phyloP scores from a whole-genome alignment of 2,329 filamentous ascomycete genomes.

The Seiridium cupressi region DNA sequence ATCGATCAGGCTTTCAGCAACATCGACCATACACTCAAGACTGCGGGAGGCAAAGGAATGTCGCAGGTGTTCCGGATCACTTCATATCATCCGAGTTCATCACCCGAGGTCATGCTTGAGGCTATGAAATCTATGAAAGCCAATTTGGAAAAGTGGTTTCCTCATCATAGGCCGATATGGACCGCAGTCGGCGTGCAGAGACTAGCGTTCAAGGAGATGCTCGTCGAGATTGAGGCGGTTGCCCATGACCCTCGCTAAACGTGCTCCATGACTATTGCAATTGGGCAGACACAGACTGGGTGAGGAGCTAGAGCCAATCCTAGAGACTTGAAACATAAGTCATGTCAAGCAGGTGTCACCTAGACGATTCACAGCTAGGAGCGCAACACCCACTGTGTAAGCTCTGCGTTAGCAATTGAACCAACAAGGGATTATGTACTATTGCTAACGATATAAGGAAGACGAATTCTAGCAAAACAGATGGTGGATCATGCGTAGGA shows the following conservation, averaged over 20 bases:
- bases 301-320: no score
- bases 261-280: no score
- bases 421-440: no score
- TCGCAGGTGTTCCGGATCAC: conserved; percentile 50
- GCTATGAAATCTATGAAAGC: conserved; percentile 38
- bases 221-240: conserved; percentile 56
- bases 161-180: conserved; percentile 50
- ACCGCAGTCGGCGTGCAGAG: conserved; percentile 49
- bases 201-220: conserved; percentile 49
- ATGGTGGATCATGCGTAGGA: no score
- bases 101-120: conserved; percentile 35
- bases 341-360: no score
- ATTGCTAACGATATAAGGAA: no score
- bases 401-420: no score
- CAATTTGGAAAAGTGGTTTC: conserved; percentile 48
- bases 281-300: no score
- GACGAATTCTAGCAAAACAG: no score
- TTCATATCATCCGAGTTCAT: conserved; percentile 33
- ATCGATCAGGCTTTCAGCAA: conserved; percentile 55
- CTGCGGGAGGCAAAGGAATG: conserved; percentile 55
- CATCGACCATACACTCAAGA: conserved; percentile 46
- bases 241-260: conserved; percentile 22
- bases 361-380: no score
- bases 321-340: no score
- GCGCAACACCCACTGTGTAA: no score